phyloP scores from a whole-genome alignment of 495 filamentous ascomycete genomes.

The Filosporella fistucella region DNA sequence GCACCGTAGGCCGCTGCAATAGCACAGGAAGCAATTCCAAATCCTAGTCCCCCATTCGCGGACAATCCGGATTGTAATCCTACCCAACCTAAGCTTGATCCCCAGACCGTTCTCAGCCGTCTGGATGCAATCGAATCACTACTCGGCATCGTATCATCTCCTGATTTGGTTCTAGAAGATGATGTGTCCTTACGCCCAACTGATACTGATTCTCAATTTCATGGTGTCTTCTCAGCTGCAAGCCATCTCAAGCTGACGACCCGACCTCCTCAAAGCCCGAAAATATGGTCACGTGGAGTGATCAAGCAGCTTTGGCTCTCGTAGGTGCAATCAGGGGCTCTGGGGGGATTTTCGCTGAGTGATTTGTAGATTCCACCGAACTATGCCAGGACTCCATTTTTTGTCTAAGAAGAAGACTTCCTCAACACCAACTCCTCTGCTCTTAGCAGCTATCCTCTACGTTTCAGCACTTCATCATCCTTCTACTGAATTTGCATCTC shows the following conservation, averaged over 20 bases:
- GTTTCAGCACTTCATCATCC: slow-evolving; percentile 33
- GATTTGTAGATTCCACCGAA: slow-evolving; percentile 29
- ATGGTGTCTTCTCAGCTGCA: slow-evolving; percentile 28
- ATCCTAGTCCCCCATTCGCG: slow-evolving; percentile 4
- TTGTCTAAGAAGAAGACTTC: slow-evolving; percentile 31
- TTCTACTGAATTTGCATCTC: slow-evolving; percentile 24
- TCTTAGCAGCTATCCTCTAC: slow-evolving; percentile 36
- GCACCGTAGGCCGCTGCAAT: slow-evolving; percentile 36
- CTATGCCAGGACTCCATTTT: slow-evolving; percentile 36
- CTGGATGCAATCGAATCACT: slow-evolving; percentile 33
- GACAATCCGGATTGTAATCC: slow-evolving; percentile 4
- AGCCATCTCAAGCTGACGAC: slow-evolving; percentile 28
- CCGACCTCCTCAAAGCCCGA: slow-evolving; percentile 25
- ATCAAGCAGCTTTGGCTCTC: slow-evolving; percentile 33
- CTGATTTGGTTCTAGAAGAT: slow-evolving; percentile 14
- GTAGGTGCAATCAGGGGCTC: no score
- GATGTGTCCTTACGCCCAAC: slow-evolving; percentile 2
- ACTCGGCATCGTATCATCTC: slow-evolving; percentile 27
- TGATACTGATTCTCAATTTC: slow-evolving; percentile 19
- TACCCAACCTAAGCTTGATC: slow-evolving; percentile 19
- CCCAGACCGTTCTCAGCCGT: slow-evolving; percentile 30
- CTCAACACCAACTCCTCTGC: slow-evolving; percentile 30
- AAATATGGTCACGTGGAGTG: slow-evolving; percentile 29
- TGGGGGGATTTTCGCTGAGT: no score
- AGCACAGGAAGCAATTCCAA: slow-evolving; percentile 23